Conservation (phyloP, 129 eudicot genomes). For the Calendula officinalis region DNA sequence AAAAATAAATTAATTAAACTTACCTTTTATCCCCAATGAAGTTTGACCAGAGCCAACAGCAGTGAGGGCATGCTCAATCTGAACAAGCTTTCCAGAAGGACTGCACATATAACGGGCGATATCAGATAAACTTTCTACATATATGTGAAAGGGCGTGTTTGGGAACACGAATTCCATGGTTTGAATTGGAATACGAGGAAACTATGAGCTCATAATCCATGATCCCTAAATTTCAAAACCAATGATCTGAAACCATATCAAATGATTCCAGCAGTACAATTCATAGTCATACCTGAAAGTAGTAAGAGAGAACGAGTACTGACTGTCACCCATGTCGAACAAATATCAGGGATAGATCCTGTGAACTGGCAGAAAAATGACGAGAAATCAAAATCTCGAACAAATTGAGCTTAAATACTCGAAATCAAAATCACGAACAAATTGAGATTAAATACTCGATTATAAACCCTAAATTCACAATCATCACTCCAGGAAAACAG, state of each 20-base stretch:
- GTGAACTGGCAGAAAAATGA: neutral
- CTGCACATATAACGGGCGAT: slow-evolving; percentile 33
- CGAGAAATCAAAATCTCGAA: neutral
- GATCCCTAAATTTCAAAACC: neutral
- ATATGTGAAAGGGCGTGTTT: neutral
- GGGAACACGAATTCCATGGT: slow-evolving; percentile 1
- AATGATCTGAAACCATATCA: neutral
- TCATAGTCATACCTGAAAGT: slow-evolving; percentile 76
- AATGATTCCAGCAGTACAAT: no score
- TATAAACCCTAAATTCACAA: slow-evolving; percentile 24
- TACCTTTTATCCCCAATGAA: slow-evolving; percentile 92
- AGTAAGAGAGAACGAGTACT: slow-evolving; percentile 96
- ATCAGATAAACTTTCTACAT: neutral
- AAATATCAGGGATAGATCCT: slow-evolving; percentile 14
- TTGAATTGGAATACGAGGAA: slow-evolving; percentile 1
- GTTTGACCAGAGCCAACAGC: slow-evolving; percentile 99
- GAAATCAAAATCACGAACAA: neutral
- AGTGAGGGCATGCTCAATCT: slow-evolving; percentile 92
- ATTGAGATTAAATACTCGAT: neutral
- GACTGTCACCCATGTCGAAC: slow-evolving; percentile 80
- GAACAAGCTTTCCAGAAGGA: slow-evolving; percentile 99
- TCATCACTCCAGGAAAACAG: neutral
- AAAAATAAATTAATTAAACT: neutral
- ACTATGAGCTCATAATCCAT: neutral
- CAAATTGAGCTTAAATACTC: neutral